These are phyloP conservation scores for Rhododendron molle DNA, from an alignment of 148 eudicot genomes.

Conservation along the genomic window DNA sequence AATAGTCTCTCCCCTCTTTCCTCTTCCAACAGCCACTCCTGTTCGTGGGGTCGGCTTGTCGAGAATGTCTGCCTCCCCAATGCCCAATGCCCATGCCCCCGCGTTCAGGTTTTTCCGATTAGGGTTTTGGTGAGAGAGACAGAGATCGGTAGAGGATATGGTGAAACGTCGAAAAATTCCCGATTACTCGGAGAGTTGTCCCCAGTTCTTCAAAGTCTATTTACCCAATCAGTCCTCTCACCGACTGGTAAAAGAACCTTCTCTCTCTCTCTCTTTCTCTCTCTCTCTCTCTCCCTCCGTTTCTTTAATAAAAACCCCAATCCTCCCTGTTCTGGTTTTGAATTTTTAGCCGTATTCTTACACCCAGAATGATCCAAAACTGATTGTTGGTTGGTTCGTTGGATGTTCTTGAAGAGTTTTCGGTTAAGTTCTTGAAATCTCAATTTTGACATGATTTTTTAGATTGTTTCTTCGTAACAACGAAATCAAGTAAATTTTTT, in stretches of 20 bases:
- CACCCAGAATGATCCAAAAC: neutral
- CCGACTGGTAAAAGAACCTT: neutral
- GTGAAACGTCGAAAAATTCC: neutral
- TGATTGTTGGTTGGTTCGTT: neutral
- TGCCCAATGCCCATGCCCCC: neutral
- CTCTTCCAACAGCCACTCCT: too few relatives aligned
- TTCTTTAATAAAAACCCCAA: neutral
- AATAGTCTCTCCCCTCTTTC: too few relatives aligned
- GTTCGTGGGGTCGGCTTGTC: too few relatives aligned
- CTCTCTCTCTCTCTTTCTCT: neutral
- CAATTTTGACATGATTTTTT: neutral
- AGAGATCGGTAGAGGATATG: neutral
- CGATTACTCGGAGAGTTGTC: neutral
- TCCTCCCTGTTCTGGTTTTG: neutral
- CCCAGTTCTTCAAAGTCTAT: slow-evolving; percentile 21
- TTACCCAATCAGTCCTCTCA: neutral
- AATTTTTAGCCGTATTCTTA: neutral
- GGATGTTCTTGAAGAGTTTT: neutral
- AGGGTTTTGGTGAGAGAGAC: neutral
- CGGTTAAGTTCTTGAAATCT: neutral
- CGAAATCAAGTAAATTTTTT: neutral
- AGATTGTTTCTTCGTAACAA: neutral
- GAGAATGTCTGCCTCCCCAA: too few relatives aligned
- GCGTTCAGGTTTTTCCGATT: neutral
- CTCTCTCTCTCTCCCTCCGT: neutral